These are phyloP conservation scores for Nematocida sp. DNA, from an alignment of 371 early-diverging fungal genomes.

Conservation along the genomic window DNA sequence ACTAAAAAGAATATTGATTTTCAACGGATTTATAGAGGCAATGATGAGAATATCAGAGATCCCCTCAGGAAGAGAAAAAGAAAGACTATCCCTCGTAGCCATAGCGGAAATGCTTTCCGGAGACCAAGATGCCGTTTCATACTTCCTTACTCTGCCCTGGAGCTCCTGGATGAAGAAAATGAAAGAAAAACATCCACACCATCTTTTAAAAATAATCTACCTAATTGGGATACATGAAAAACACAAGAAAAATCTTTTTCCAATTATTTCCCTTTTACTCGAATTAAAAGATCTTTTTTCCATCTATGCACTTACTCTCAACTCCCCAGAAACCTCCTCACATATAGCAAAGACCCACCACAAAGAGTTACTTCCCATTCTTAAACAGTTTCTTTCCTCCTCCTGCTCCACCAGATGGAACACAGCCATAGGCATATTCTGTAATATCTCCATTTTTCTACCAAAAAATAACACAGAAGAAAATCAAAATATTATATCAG, in stretches of 20 bases:
- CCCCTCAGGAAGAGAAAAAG: constrained; percentile 3
- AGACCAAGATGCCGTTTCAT: neutral
- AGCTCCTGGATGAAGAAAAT: constrained; percentile 10
- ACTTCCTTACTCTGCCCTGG: constrained; percentile 47
- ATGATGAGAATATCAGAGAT: neutral
- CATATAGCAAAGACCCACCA: neutral
- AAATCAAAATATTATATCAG: too few relatives aligned
- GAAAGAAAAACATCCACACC: constrained; percentile 35
- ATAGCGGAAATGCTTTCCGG: constrained; percentile 10
- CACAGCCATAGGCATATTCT: constrained; percentile 5
- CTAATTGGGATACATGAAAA: neutral
- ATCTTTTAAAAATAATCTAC: constrained; percentile 17
- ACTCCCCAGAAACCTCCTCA: neutral
- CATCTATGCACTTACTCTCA: constrained; percentile 2
- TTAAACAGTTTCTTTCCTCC: neutral
- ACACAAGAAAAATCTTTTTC: neutral
- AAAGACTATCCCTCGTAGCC: neutral
- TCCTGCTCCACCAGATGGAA: constrained; percentile 20
- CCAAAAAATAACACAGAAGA: too few relatives aligned
- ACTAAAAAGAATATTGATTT: constrained; percentile 33
- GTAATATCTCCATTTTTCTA: neutral
- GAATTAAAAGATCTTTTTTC: constrained; percentile 8
- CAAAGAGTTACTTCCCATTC: too few relatives aligned
- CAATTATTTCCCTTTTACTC: neutral
- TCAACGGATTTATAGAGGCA: constrained; percentile 40